Conservation (phyloP, 1,139 yeast genomes). For the Citeromyces hawaiiensis region DNA sequence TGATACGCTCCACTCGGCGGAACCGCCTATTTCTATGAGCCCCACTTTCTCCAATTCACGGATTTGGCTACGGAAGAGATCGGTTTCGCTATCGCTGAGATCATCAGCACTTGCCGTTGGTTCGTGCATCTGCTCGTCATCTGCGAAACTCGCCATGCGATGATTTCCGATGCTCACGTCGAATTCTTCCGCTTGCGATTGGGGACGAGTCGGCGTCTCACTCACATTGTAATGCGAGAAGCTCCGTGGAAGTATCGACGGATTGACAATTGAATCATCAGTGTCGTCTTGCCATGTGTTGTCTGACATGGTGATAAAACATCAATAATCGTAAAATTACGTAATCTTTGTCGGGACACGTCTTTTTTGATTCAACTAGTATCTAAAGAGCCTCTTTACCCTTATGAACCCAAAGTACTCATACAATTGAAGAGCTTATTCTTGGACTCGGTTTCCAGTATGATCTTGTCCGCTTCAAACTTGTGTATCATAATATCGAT, state of each 20-base stretch:
- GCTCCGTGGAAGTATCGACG: background rate
- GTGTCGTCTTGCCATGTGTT: background rate
- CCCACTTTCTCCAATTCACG: conserved; percentile 46
- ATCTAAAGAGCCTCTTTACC: conserved; percentile 68
- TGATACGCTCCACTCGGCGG: conserved; percentile 81
- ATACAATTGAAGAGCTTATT: conserved; percentile 64
- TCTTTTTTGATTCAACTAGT: conserved; percentile 85
- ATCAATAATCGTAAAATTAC: too few species aligned
- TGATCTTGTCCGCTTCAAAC: conserved; percentile 69
- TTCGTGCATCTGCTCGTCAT: background rate
- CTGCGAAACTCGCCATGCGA: background rate
- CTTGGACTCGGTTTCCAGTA: conserved; percentile 83
- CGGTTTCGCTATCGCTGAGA: background rate
- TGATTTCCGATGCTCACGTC: background rate
- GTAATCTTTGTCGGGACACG: too few species aligned
- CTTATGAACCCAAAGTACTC: conserved; percentile 82
- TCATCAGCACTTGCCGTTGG: background rate
- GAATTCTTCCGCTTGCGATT: background rate
- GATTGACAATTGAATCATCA: background rate
- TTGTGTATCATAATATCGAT: conserved; percentile 48
- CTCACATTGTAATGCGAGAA: background rate
- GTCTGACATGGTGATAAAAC: conserved; percentile 1
- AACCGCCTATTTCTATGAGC: conserved; percentile 55
- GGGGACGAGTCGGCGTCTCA: conserved; percentile 1
- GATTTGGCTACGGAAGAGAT: conserved; percentile 22